Conservation (phyloP, 2,329 filamentous ascomycete species). For the Tolypocladium pustulatum region DNA sequence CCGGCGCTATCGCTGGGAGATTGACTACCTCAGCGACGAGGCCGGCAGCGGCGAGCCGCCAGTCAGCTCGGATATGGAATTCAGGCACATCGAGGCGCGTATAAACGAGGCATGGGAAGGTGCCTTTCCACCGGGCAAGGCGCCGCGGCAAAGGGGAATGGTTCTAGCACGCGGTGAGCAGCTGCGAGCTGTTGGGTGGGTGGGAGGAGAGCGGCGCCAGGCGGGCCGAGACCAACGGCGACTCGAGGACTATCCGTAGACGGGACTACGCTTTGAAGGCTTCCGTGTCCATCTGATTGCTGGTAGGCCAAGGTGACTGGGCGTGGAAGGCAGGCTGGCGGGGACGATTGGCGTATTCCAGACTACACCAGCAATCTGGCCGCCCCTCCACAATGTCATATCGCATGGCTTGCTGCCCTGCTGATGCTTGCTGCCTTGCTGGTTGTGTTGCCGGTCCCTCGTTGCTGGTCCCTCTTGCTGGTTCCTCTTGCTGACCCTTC, state of each 20-base stretch:
- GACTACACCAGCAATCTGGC: too few relatives aligned
- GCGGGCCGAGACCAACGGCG: slow-evolving; percentile 43
- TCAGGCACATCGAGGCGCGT: slow-evolving; percentile 58
- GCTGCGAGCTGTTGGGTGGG: slow-evolving; percentile 69
- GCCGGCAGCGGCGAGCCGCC: slow-evolving; percentile 23
- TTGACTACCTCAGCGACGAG: slow-evolving; percentile 45
- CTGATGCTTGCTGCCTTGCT: too few relatives aligned
- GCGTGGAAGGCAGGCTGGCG: too few relatives aligned
- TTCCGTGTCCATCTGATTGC: background rate
- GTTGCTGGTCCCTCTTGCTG: too few relatives aligned
- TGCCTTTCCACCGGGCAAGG: slow-evolving; percentile 46
- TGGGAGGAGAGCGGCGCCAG: slow-evolving; percentile 66
- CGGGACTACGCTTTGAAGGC: background rate
- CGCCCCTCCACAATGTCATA: too few relatives aligned
- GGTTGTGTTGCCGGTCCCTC: too few relatives aligned
- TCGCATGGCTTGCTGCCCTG: too few relatives aligned
- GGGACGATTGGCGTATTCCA: too few relatives aligned
- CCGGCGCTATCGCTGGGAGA: slow-evolving; percentile 77
- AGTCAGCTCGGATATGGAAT: slow-evolving; percentile 67
- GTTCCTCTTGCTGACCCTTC: too few relatives aligned
- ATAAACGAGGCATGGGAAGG: slow-evolving; percentile 62
- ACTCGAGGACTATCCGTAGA: slow-evolving; percentile 64
- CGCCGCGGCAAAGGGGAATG: slow-evolving; percentile 60
- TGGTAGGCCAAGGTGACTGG: too few relatives aligned
- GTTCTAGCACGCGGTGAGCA: slow-evolving; percentile 83